phyloP scores from a whole-genome alignment of 108 stramenopile species.

The Pelagomonas calceolata region DNA sequence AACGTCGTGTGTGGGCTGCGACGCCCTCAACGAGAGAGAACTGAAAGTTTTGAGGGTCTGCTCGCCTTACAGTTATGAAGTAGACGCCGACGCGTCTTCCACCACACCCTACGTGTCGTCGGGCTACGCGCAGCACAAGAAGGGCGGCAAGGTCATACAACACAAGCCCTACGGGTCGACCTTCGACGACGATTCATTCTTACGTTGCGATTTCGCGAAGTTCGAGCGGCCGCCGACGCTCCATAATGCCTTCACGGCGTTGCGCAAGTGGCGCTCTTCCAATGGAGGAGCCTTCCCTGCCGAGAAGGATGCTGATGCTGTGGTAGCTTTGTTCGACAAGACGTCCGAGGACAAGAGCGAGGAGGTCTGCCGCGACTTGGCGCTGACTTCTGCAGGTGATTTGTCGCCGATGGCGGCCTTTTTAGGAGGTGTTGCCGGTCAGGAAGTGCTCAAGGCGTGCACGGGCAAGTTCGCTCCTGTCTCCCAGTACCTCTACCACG shows the following conservation, averaged over 20 bases:
- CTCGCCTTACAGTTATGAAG: constrained; percentile 81
- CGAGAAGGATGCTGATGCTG: constrained; percentile 61
- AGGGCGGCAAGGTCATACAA: constrained; percentile 69
- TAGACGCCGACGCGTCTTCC: constrained; percentile 31
- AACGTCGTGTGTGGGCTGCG: constrained; percentile 71
- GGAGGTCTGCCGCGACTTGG: constrained; percentile 30
- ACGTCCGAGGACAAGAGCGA: constrained; percentile 42
- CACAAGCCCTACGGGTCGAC: constrained; percentile 69
- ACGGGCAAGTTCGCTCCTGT: constrained; percentile 96
- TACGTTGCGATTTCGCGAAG: constrained; percentile 96
- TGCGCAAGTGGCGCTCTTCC: constrained; percentile 46
- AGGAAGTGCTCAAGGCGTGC: constrained; percentile 97
- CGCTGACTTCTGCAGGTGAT: constrained; percentile 64
- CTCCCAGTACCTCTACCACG: constrained; percentile 89
- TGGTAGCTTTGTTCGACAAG: constrained; percentile 43
- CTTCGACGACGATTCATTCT: constrained; percentile 64
- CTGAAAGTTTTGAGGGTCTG: constrained; percentile 61
- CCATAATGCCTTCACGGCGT: constrained; percentile 69
- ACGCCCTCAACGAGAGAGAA: constrained; percentile 40
- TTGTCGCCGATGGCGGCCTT: constrained; percentile 89
- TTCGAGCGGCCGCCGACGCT: constrained; percentile 78
- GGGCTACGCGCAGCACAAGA: constrained; percentile 87
- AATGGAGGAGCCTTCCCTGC: constrained; percentile 53
- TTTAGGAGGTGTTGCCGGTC: constrained; percentile 92
- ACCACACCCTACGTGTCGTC: constrained; percentile 10